phyloP scores from a whole-genome alignment of 192 early-diverging fungal species.

The Coemansia sp. region DNA sequence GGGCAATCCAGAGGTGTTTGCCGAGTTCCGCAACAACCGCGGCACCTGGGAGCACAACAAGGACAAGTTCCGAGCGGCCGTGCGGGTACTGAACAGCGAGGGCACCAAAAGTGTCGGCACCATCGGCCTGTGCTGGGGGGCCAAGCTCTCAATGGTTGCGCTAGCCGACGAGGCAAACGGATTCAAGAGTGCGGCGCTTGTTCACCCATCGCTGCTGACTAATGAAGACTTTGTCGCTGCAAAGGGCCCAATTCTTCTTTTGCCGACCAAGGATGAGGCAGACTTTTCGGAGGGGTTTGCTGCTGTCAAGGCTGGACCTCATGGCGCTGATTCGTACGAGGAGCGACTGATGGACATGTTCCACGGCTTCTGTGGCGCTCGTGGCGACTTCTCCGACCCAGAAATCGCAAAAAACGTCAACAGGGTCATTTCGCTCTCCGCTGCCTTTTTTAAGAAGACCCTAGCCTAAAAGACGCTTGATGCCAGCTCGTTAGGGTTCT shows the following conservation, averaged over 20 bases:
- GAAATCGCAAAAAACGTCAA: slow-evolving; percentile 21
- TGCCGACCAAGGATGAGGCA: slow-evolving; percentile 67
- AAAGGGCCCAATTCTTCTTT: slow-evolving; percentile 60
- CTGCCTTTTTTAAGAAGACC: slow-evolving; percentile 12
- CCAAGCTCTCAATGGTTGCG: slow-evolving; percentile 56
- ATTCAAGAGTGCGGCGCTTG: slow-evolving; percentile 56
- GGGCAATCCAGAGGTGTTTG: slow-evolving; percentile 39
- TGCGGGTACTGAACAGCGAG: slow-evolving; percentile 32
- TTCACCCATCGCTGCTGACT: slow-evolving; percentile 65
- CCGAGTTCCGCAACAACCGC: slow-evolving; percentile 33
- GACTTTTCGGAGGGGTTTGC: slow-evolving; percentile 33
- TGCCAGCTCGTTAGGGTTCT: too few species aligned
- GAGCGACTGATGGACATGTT: too few species aligned
- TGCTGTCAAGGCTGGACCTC: slow-evolving; percentile 24
- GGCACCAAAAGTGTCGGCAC: slow-evolving; percentile 57
- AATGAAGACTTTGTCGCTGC: slow-evolving; percentile 54
- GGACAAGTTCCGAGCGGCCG: slow-evolving; percentile 5
- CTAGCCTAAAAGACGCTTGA: too few species aligned
- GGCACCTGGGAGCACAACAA: slow-evolving; percentile 35
- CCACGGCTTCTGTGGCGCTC: slow-evolving; percentile 60
- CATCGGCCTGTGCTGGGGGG: slow-evolving; percentile 76
- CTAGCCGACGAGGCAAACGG: slow-evolving; percentile 51
- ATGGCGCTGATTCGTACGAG: too few species aligned
- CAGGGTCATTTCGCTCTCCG: slow-evolving; percentile 5
- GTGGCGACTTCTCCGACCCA: slow-evolving; percentile 56